Percentiles rank a stretch among this genome's conserved stretches.
Evolutionary conservation across 176 grass and related monocot species (phyloP).

Genomic region (Paspalum notatum): DNA sequence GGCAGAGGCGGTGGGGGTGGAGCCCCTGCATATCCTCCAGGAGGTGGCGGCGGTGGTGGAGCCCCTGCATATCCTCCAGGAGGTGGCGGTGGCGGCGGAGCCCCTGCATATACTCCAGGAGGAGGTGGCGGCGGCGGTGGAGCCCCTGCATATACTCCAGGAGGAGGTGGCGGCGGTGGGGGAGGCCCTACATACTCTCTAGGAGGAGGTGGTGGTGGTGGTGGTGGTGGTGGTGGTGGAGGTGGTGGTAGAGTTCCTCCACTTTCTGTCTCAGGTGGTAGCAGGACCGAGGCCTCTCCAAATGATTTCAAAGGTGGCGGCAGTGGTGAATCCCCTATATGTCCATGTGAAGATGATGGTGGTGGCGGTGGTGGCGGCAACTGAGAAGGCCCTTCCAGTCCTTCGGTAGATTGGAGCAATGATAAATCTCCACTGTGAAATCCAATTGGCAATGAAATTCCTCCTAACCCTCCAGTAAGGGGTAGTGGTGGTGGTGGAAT

Average conservation of each 20-base stretch:
- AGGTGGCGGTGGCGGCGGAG: slow-evolving; percentile 1
- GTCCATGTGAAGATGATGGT: background rate
- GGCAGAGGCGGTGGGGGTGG: slow-evolving; percentile 27
- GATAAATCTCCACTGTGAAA: slow-evolving; percentile 17
- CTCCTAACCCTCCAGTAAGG: background rate
- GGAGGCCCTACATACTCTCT: background rate
- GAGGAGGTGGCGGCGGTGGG: slow-evolving; percentile 13
- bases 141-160: background rate
- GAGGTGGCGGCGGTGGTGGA: background rate
- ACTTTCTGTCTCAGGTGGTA: background rate
- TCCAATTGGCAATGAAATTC: slow-evolving; percentile 7
- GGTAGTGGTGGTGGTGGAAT: slow-evolving; percentile 13
- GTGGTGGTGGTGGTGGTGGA: background rate
- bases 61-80: background rate
- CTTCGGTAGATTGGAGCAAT: background rate
- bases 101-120: background rate
- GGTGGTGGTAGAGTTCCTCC: background rate
- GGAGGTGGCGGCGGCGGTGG: slow-evolving; percentile 6
- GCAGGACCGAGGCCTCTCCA: background rate
- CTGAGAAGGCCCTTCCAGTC: background rate
- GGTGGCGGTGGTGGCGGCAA: background rate
- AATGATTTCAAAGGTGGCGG: background rate
- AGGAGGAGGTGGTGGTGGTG: background rate
- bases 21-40: background rate
- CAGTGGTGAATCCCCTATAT: background rate